A percentile compares a stretch with the other conserved stretches of the same genome.
Conservation (phyloP, 768 basidiomycete genomes). For the Kwoniella sp. region DNA sequence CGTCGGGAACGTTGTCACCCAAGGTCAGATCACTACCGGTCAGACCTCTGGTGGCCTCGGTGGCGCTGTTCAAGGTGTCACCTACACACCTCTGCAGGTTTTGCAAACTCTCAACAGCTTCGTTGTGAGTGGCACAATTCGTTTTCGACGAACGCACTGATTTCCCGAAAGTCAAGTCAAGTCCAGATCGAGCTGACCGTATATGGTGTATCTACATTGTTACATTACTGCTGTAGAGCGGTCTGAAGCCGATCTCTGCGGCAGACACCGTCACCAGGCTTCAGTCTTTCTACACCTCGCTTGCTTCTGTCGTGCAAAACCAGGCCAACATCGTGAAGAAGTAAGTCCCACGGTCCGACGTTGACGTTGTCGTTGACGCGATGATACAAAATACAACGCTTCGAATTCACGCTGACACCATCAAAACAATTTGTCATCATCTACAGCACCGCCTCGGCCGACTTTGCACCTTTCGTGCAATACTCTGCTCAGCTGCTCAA, state of each 20-base stretch:
- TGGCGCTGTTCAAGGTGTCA: conserved; percentile 6
- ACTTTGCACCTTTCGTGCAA: conserved; percentile 13
- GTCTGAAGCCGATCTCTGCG: conserved; percentile 10
- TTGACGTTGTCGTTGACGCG: too few species aligned
- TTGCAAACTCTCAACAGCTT: conserved; percentile 15
- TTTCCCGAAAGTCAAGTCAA: too few species aligned
- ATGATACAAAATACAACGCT: too few species aligned
- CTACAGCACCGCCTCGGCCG: conserved; percentile 14
- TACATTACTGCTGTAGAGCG: too few species aligned
- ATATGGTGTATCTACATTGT: too few species aligned
- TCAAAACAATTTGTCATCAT: too few species aligned
- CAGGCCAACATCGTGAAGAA: conserved; percentile 8
- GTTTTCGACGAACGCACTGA: too few species aligned
- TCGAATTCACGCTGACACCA: too few species aligned
- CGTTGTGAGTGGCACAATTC: conserved; percentile 4
- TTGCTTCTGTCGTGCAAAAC: conserved; percentile 1
- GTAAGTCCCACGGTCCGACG: conserved; percentile 11
- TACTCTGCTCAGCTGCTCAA: conserved; percentile 15
- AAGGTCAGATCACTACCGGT: conserved; percentile 9
- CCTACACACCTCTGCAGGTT: conserved; percentile 7
- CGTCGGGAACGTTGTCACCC: conserved; percentile 2
- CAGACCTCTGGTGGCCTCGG: neutral
- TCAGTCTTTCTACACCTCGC: conserved; percentile 7
- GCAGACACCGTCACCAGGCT: conserved; percentile 9
- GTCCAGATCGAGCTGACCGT: too few species aligned